Percentiles rank a stretch among this genome's conserved stretches.
Evolutionary conservation across 306 rosid species (phyloP).

Genomic region (Rosa persica): DNA sequence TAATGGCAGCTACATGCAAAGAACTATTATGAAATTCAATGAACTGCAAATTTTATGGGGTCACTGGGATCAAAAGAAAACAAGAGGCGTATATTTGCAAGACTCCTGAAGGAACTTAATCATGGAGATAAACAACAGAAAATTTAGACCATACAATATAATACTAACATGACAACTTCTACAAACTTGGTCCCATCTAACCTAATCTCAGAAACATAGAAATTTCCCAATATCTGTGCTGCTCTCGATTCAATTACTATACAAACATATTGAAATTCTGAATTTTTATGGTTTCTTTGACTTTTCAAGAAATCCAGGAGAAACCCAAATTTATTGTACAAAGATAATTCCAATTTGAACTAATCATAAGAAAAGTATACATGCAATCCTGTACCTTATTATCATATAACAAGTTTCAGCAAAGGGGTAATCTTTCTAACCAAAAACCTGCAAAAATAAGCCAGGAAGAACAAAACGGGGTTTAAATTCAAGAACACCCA

Average conservation of each 20-base stretch:
- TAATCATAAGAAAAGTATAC: neutral
- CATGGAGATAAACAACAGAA: neutral
- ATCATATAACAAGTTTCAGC: conserved; percentile 36
- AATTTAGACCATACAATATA: neutral
- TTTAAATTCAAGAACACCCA: conserved; percentile 2
- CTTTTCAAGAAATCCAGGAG: conserved; percentile 12
- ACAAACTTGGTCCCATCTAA: neutral
- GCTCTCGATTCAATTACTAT: neutral
- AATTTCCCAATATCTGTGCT: neutral
- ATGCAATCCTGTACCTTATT: conserved; percentile 32
- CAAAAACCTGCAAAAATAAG: conserved; percentile 26
- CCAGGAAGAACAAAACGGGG: conserved; percentile 9
- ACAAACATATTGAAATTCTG: neutral
- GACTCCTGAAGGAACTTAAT: neutral
- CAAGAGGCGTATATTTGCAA: neutral
- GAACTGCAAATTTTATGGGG: neutral
- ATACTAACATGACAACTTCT: neutral
- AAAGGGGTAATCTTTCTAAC: conserved; percentile 13
- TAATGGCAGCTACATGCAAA: neutral
- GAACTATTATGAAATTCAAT: neutral
- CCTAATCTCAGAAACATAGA: neutral
- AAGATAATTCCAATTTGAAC: neutral
- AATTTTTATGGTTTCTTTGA: neutral
- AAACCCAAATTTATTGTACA: conserved; percentile 5
- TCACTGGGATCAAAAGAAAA: neutral